A percentile compares a stretch with the other conserved stretches of the same genome.
These are phyloP conservation scores for Salix brachista DNA, from an alignment of 345 rosid genomes.

Conservation along the genomic window DNA sequence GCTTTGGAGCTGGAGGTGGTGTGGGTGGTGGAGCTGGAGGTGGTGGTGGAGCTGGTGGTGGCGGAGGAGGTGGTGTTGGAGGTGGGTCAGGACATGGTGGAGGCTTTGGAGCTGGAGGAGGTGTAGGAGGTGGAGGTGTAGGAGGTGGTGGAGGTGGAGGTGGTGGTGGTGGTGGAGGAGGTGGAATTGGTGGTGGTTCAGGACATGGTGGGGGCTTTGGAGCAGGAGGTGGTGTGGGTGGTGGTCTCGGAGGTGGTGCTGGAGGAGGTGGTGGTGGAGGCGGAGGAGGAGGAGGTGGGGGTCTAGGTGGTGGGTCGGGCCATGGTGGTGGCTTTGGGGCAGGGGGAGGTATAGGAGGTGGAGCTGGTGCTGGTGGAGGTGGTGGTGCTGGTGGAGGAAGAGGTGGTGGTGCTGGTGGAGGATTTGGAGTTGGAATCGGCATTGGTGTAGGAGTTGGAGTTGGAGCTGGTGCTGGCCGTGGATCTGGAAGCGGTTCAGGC, in stretches of 20 bases:
- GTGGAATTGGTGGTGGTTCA: conserved; percentile 5
- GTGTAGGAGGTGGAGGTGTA: not conserved
- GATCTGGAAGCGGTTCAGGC: conserved; percentile 5
- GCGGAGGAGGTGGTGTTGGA: not conserved
- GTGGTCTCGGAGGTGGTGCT: conserved; percentile 9
- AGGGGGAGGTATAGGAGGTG: conserved; percentile 3
- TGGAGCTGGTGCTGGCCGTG: not conserved
- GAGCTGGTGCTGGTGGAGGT: conserved; percentile 6
- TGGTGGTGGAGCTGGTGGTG: conserved; percentile 32
- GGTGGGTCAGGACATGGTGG: conserved; percentile 3
- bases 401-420: conserved; percentile 6
- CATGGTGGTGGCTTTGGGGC: conserved; percentile 2
- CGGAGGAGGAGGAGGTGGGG: not conserved
- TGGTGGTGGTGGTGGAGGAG: not conserved
- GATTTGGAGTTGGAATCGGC: conserved; percentile 1
- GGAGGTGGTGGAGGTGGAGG: not conserved
- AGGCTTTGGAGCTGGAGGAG: conserved; percentile 11
- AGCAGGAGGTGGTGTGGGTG: conserved; percentile 11
- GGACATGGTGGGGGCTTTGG: conserved; percentile 4
- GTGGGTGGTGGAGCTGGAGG: conserved; percentile 14
- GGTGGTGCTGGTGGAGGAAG: not conserved
- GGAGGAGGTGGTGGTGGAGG: conserved; percentile 11
- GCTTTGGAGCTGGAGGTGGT: conserved; percentile 9
- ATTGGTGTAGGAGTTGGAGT: not conserved
- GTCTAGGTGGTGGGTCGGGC: conserved; percentile 3